Conservation (phyloP, 768 basidiomycete species). For the Chalciporus pseudorubinellus region DNA sequence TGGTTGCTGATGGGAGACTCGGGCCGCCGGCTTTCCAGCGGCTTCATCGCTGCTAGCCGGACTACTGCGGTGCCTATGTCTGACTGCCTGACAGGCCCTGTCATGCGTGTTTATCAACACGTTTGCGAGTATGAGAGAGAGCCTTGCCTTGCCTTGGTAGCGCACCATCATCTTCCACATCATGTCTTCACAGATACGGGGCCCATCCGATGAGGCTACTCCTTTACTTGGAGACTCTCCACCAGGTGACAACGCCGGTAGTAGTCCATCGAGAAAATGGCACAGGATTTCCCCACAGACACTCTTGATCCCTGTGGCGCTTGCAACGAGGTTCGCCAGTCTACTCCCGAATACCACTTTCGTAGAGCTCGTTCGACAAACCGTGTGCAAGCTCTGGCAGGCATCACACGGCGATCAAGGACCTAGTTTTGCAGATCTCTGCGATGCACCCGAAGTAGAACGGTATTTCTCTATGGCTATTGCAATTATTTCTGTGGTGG, state of each 20-base stretch:
- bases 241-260: not conserved
- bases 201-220: conserved; percentile 9
- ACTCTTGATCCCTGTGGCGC: conserved; percentile 27
- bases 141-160: too few species aligned
- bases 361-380: conserved; percentile 23
- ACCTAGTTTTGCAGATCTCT: conserved; percentile 12
- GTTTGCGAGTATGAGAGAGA: too few species aligned
- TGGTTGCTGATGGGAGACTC: too few species aligned
- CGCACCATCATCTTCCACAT: not conserved
- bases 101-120: too few species aligned
- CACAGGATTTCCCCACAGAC: conserved; percentile 12
- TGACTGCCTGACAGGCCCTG: too few species aligned
- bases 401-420: conserved; percentile 7
- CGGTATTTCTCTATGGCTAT: conserved; percentile 21
- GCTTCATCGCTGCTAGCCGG: too few species aligned
- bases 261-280: not conserved
- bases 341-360: conserved; percentile 26
- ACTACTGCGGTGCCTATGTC: too few species aligned
- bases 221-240: conserved; percentile 6
- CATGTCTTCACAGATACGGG: conserved; percentile 13
- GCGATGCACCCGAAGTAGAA: conserved; percentile 21
- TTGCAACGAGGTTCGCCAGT: conserved; percentile 21
- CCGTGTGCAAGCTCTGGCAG: conserved; percentile 28
- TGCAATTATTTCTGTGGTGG: conserved; percentile 12
- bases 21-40: too few species aligned